Percentiles rank a stretch among this genome's conserved stretches.
These are phyloP conservation scores for Isabelozyma heimii DNA, from an alignment of 805 yeast species.

Conservation along the genomic window DNA sequence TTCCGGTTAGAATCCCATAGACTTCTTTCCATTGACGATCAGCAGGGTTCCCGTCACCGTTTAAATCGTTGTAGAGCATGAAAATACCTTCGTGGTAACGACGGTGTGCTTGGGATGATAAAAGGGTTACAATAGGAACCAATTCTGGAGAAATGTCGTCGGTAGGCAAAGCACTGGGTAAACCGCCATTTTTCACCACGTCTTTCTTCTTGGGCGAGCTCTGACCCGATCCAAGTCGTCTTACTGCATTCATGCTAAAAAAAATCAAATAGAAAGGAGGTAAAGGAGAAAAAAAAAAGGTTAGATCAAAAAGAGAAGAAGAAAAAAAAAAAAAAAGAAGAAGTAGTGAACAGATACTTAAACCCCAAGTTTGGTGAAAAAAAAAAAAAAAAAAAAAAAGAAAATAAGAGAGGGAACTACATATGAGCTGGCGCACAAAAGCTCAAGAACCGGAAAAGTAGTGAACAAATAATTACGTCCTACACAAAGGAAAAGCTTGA, in stretches of 20 bases:
- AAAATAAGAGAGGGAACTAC: no score
- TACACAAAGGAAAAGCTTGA: not conserved
- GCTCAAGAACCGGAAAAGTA: no score
- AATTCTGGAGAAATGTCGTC: slow-evolving; percentile 44
- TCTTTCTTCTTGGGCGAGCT: slow-evolving; percentile 8
- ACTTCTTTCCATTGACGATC: slow-evolving; percentile 89
- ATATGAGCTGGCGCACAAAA: no score
- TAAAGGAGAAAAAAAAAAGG: not conserved
- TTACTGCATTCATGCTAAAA: not conserved
- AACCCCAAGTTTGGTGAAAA: not conserved
- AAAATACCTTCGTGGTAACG: slow-evolving; percentile 75
- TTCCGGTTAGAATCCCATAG: slow-evolving; percentile 87
- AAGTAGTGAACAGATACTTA: not conserved
- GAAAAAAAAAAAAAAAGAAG: not conserved
- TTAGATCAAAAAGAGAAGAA: not conserved
- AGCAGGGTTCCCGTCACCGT: slow-evolving; percentile 82
- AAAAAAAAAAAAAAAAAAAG: no score
- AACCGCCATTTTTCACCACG: not conserved
- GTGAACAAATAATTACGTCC: no score
- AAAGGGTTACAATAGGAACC: slow-evolving; percentile 69
- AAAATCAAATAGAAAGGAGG: not conserved
- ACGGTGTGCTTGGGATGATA: slow-evolving; percentile 73
- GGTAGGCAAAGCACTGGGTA: slow-evolving; percentile 3
- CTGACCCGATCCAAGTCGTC: slow-evolving; percentile 2
- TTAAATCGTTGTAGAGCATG: slow-evolving; percentile 68